phyloP scores from a whole-genome alignment of 352 stramenopile genomes.

The Phytophthora chlamydospora region DNA sequence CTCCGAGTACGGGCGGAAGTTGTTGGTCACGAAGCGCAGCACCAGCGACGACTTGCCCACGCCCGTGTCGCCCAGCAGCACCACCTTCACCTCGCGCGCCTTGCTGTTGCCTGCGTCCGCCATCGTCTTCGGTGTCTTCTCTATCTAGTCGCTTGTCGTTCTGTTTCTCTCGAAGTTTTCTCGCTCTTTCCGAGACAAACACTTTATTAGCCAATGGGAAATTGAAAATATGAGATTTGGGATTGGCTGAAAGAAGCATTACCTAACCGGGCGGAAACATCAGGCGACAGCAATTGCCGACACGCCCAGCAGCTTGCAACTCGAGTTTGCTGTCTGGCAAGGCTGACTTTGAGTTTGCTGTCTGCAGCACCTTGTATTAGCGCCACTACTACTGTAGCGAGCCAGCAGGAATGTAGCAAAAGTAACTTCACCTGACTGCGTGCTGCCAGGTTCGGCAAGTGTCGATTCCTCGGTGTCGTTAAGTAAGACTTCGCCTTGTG shows the following conservation, averaged over 20 bases:
- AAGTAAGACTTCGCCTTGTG: too few species aligned
- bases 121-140: slow-evolving; percentile 37
- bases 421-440: too few species aligned
- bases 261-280: slow-evolving; percentile 18
- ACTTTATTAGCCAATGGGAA: background rate
- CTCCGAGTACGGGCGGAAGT: slow-evolving; percentile 96
- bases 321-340: too few species aligned
- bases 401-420: too few species aligned
- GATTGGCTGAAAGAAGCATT: slow-evolving; percentile 20
- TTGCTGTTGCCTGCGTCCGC: slow-evolving; percentile 67
- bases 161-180: slow-evolving; percentile 22
- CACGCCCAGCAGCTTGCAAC: too few species aligned
- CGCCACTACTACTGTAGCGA: too few species aligned
- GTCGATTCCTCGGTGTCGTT: too few species aligned
- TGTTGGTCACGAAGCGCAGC: slow-evolving; percentile 96
- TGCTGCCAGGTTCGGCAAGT: too few species aligned
- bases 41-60: slow-evolving; percentile 97
- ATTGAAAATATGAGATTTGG: background rate
- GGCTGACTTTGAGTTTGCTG: too few species aligned
- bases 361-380: too few species aligned
- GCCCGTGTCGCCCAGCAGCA: slow-evolving; percentile 92
- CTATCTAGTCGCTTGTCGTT: slow-evolving; percentile 13
- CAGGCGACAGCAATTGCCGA: too few species aligned
- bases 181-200: slow-evolving; percentile 10
- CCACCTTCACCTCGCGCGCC: slow-evolving; percentile 90